These are phyloP conservation scores for Aristolochia contorta DNA, from an alignment of 164 flowering plant genomes.

Conservation along the genomic window DNA sequence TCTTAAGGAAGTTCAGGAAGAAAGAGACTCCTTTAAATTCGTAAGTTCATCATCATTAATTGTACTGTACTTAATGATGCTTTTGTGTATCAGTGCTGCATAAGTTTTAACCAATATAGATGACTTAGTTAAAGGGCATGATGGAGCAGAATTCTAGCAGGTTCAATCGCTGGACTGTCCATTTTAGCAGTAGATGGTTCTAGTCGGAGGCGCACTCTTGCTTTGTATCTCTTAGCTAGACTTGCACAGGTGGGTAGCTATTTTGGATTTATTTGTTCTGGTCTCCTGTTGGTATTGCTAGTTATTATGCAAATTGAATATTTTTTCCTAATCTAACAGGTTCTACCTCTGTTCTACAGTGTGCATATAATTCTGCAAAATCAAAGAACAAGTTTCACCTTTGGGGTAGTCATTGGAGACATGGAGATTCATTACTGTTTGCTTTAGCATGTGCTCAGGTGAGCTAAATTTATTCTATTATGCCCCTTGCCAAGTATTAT, in stretches of 20 bases:
- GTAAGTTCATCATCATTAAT: constrained; percentile 42
- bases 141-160: constrained; percentile 98
- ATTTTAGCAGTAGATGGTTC: constrained; percentile 86
- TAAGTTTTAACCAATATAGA: constrained; percentile 10
- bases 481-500: constrained; percentile 3
- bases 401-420: constrained; percentile 98
- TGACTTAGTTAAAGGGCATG: constrained; percentile 81
- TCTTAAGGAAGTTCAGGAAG: constrained; percentile 71
- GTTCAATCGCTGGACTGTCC: constrained; percentile 89
- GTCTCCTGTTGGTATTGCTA: not conserved
- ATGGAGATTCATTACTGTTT: constrained; percentile 94
- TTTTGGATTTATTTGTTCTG: not conserved
- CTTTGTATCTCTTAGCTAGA: constrained; percentile 87
- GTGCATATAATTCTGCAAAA: constrained; percentile 95
- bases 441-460: constrained; percentile 90
- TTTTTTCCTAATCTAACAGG: constrained; percentile 2
- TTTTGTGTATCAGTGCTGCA: no score
- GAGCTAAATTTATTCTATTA: constrained; percentile 2
- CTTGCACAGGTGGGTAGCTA: constrained; percentile 57
- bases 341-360: constrained; percentile 27
- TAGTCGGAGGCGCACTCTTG: constrained; percentile 82
- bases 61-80: not conserved
- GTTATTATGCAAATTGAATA: not conserved
- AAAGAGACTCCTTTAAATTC: constrained; percentile 81
- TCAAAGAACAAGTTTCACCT: constrained; percentile 88